phyloP scores from a whole-genome alignment of 2,329 filamentous ascomycete genomes.

The Colletotrichum sansevieriae region DNA sequence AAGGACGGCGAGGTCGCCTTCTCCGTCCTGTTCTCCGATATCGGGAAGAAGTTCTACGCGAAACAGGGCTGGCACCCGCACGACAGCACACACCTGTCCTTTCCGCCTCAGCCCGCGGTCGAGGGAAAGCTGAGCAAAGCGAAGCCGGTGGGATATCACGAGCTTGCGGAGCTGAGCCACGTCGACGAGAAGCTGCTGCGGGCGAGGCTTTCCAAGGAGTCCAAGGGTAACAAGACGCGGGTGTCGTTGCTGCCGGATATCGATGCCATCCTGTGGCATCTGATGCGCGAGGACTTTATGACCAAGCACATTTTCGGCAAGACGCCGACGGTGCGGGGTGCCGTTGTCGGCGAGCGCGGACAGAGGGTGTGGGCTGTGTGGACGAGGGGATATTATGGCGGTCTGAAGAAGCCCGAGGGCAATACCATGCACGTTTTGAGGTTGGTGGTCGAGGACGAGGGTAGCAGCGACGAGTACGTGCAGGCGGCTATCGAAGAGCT shows the following conservation, averaged over 20 bases:
- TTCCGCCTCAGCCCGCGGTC: constrained; percentile 59
- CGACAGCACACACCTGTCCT: constrained; percentile 77
- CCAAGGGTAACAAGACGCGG: constrained; percentile 57
- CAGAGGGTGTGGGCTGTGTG: constrained; percentile 81
- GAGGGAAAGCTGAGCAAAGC: constrained; percentile 43
- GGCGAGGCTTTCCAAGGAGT: constrained; percentile 57
- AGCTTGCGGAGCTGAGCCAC: constrained; percentile 72
- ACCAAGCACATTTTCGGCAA: constrained; percentile 70
- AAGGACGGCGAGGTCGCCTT: constrained; percentile 63
- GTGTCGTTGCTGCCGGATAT: constrained; percentile 78
- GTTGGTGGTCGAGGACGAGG: constrained; percentile 73
- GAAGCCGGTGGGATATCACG: constrained; percentile 67
- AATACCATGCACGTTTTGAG: constrained; percentile 80
- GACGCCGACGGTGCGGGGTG: constrained; percentile 75
- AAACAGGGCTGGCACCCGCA: constrained; percentile 82
- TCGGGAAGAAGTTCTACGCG: constrained; percentile 86
- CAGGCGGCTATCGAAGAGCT: constrained; percentile 71
- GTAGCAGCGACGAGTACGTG: constrained; percentile 57
- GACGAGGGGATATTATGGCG: constrained; percentile 74
- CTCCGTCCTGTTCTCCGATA: constrained; percentile 88
- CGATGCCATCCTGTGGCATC: constrained; percentile 80
- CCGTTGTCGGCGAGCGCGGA: constrained; percentile 67
- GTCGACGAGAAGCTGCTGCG: constrained; percentile 75
- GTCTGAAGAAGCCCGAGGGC: constrained; percentile 64
- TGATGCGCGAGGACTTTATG: constrained; percentile 85